Conservation (phyloP, 1,139 yeast species). For the Debaryomyces robertsiae region DNA sequence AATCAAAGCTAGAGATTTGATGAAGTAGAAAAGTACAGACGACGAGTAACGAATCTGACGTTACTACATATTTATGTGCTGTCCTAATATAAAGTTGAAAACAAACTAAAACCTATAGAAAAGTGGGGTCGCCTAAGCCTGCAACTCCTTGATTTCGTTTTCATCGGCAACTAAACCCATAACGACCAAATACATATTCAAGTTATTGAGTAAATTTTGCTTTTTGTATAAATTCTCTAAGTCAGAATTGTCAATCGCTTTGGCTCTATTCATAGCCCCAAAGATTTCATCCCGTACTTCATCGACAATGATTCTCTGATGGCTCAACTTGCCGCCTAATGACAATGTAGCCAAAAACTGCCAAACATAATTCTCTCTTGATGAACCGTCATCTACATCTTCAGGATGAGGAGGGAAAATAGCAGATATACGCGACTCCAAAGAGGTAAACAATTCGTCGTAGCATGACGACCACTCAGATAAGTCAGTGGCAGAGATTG, state of each 20-base stretch:
- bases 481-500: slow-evolving; percentile 58
- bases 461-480: slow-evolving; percentile 82
- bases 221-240: slow-evolving; percentile 58
- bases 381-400: slow-evolving; percentile 66
- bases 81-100: slow-evolving; percentile 3
- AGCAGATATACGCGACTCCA: slow-evolving; percentile 76
- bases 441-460: slow-evolving; percentile 74
- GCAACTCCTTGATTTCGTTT: slow-evolving; percentile 56
- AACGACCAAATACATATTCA: slow-evolving; percentile 91
- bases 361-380: slow-evolving; percentile 75
- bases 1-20: too few species aligned
- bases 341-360: slow-evolving; percentile 95
- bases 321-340: slow-evolving; percentile 87
- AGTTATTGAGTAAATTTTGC: slow-evolving; percentile 70
- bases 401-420: slow-evolving; percentile 77
- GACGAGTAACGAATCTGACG: too few species aligned
- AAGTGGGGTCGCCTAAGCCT: slow-evolving; percentile 16
- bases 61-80: neutral
- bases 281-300: slow-evolving; percentile 93
- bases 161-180: slow-evolving; percentile 94
- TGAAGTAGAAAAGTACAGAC: too few species aligned
- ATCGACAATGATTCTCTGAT: slow-evolving; percentile 92
- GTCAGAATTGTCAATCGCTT: slow-evolving; percentile 59
- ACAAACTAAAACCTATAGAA: slow-evolving; percentile 1
- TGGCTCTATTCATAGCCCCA: slow-evolving; percentile 83